Base-by-base conservation (phyloP, 2,329 filamentous ascomycete genomes). In the Alternaria sp. region DNA sequence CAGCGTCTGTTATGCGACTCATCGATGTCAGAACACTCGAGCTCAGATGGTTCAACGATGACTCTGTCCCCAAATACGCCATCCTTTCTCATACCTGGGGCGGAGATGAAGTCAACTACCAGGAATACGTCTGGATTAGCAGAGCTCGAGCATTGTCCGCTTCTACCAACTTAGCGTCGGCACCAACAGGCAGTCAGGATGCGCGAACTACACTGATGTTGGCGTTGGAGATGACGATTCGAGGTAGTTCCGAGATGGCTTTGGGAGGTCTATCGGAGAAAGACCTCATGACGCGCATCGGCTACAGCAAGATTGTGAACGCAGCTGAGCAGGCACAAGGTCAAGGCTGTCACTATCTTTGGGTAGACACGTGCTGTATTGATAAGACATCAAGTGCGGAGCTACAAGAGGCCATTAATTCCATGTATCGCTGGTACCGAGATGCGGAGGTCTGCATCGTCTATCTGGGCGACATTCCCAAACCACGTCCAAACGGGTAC, bases 321-420 rank as follows among this genome's bases (percentile, higher is more conserved):
- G 65, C 67, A 21, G 67, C 66, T 12, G 51, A 59, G 17, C 55
- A 66, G 58, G 66, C 69, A 4, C 59, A 52, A 11, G 51, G 52
- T 7, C 52, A 66, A 19, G 65, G 64, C 5, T 66, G 66, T 21
- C n/a, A 62, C 12, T 68, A 66, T 32, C 62, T 74, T 5, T 76
- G 73, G 73, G 65, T 72, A 6, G 73, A 76, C 54, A 71, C 67
- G 8, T 73, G 67, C 43, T 73, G 70, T 47, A 75, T 74, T 53
- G 67, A 73, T 44, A 73, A 73, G 28, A 68, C 65, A 3, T 66
- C 62, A 10, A 70, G 68, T 46, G 66, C 70, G 4, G 71, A 73
- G 44, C 54, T 74, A 12, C 65, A 68, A 44, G 72, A 75, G 44
- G 65, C 72, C 5, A 73, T 74, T 30, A 73, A 73, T 28, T 73